Evolutionary conservation across 805 yeast genomes (phyloP), one percentile per base, ranked within the genome.

Genomic region (Tanozyma kutaoensis): DNA sequence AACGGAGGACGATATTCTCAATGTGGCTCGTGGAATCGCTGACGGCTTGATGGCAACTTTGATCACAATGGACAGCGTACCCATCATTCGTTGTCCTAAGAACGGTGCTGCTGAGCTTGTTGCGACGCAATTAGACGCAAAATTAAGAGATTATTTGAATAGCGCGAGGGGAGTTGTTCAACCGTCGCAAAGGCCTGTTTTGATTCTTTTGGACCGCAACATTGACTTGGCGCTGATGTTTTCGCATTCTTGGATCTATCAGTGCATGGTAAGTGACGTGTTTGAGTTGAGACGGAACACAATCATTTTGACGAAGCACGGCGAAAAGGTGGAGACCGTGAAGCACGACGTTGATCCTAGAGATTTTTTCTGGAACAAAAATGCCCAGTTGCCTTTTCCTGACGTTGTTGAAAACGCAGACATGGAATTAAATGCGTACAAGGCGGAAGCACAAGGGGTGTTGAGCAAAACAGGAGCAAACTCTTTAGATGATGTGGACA

Each of bases 401-500:
- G 96, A 88, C 47, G 97, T 93, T n/a, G 98, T 93, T 19, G 98
- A 91, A 50, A 82, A 82, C 51, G 93, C 93, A 13, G 97, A 91
- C 45, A 54, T 65, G 15, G 96, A 84, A 32, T 62, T 86, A 33
- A 72, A 76, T 32, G 62, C 66, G 29, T 91, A 91, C 54, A 88
- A 86, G 38, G 68, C 69, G 31, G 95, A 84, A 40, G 95, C 96
- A 2, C 77, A 76, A 34, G 93, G 79, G 32, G 63, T 93, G 27
- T 84, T 96, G 1, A 67, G 69, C 26, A 73, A 69, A 36, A 77
- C 94, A 2, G 81, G 80, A 22, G 70, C 74, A 3, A 62, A 76
- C 7, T 74, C 82, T 14, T 54, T 86, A 24, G 72, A 70, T 37
- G 95, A 85, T 35, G 64, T 86, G 24, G 81, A 75, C 36, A 76